Percentiles rank a stretch among this genome's conserved stretches.
These are phyloP conservation scores for Polytrichum commune DNA, from an alignment of 225 moss, liverwort and hornwort genomes.

Conservation along the genomic window DNA sequence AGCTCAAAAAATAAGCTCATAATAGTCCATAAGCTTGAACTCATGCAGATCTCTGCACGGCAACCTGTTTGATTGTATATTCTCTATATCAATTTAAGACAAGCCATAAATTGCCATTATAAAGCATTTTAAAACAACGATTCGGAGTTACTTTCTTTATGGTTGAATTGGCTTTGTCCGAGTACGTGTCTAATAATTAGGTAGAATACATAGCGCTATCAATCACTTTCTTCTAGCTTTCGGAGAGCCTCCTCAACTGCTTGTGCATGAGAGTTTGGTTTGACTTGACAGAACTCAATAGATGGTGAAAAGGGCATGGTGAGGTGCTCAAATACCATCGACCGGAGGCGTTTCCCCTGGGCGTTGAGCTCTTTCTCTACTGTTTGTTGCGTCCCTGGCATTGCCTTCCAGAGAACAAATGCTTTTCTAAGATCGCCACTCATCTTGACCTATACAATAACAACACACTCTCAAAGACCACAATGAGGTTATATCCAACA, in stretches of 20 bases:
- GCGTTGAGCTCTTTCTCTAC: conserved; percentile 70
- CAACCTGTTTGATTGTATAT: no score
- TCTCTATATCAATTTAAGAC: no score
- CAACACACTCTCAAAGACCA: neutral
- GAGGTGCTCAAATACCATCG: conserved; percentile 71
- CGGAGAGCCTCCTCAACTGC: conserved; percentile 68
- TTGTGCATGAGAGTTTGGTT: conserved; percentile 50
- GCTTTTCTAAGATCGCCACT: conserved; percentile 75
- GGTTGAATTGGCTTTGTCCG: no score
- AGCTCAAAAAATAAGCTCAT: no score
- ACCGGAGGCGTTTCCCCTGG: conserved; percentile 55
- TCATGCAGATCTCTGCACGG: no score
- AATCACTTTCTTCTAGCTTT: conserved; percentile 54
- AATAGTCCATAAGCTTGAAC: no score
- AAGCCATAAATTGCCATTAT: no score
- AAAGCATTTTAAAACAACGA: no score
- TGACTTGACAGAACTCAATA: conserved; percentile 67
- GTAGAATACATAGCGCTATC: neutral
- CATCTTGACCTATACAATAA: conserved; percentile 67
- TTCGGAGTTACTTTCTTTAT: no score
- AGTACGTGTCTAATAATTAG: neutral
- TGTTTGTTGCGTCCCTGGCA: conserved; percentile 68
- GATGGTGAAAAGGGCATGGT: conserved; percentile 81
- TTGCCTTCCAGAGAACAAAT: conserved; percentile 63
- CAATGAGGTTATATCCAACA: neutral